phyloP scores from a whole-genome alignment of 495 filamentous ascomycete species.

The Cenococcum geophilum region DNA sequence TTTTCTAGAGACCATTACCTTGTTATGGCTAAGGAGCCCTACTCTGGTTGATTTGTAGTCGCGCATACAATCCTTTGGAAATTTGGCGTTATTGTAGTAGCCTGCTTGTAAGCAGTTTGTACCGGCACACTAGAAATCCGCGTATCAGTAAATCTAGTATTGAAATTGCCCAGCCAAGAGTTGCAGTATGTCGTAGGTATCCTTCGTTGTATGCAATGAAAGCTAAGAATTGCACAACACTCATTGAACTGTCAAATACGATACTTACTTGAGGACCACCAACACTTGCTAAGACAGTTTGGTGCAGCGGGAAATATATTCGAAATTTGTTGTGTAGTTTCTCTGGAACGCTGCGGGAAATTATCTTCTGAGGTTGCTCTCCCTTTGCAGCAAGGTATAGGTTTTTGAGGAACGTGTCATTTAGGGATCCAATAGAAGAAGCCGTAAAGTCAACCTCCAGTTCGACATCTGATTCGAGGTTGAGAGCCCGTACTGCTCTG shows the following conservation, averaged over 20 bases:
- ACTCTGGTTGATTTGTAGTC: constrained; percentile 64
- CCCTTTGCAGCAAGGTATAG: constrained; percentile 76
- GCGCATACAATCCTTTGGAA: constrained; percentile 63
- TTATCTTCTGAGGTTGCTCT: constrained; percentile 20
- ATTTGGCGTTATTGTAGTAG: constrained; percentile 60
- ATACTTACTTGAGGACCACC: constrained; percentile 44
- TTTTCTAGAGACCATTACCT: constrained; percentile 42
- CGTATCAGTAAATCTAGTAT: neutral
- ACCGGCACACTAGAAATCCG: constrained; percentile 44
- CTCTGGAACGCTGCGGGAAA: constrained; percentile 17
- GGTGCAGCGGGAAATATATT: constrained; percentile 75
- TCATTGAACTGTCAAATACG: neutral
- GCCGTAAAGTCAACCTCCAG: constrained; percentile 46
- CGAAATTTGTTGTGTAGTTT: constrained; percentile 52
- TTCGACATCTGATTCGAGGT: constrained; percentile 38
- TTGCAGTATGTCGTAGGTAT: too few species aligned
- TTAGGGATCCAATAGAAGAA: constrained; percentile 74
- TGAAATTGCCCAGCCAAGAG: too few species aligned
- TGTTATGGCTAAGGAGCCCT: constrained; percentile 82
- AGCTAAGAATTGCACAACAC: neutral
- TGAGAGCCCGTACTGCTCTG: constrained; percentile 52
- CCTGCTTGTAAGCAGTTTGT: constrained; percentile 70
- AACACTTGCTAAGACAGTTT: constrained; percentile 61
- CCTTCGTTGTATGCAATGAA: too few species aligned
- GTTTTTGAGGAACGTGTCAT: constrained; percentile 56